Base-by-base conservation (phyloP, 2,329 filamentous ascomycete genomes). In the Colletotrichum simmondsii region DNA sequence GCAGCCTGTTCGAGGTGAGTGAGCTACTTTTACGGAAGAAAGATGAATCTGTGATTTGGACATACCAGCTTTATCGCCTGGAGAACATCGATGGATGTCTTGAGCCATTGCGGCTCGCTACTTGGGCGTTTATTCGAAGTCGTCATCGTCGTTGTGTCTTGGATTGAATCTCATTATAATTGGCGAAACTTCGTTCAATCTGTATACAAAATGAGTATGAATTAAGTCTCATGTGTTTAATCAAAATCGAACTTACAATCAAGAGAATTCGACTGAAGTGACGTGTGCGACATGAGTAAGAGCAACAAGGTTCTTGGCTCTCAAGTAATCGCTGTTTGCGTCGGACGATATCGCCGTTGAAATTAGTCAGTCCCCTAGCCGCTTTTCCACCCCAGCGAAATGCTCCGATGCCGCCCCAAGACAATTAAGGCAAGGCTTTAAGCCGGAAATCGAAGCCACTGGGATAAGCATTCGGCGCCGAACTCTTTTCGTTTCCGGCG, bases 31-130 rank as follows among this genome's bases (percentile, higher is more conserved):
- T 5, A 58, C 12, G 26, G 6, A 8, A 11, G 4, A 5, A 12
- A 10, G 26, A 4, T 16, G 11, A 19, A 16, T 1, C 2, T 11
- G 19, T 10, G 42, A n/a, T 1, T 10, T 49, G 42, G 0, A 58
- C 74, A 6, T 30, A 75, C 74, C 37, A 75, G 32, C 26, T 60
- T 69, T 2, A 75, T 46, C 7, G 74, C 72, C 2, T 59, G 42
- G 5, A 65, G 28, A 52, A 58, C 53, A 16, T 70, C 73, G 52
- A 46, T 16, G 22, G 2, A 37, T 14, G 37, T 32, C 0, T 46
- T 22, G 62, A 71, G 62, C 68, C 63, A 63, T 32, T n/a, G 53
- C 16, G 72, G 63, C 63, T 24, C 46, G 24, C 30, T 35, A 8
- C 22, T 24, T 8, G 61, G 37, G 61, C 19, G 35, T 52, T 65